Evolutionary conservation across 768 basidiomycete species (phyloP).

Genomic region (Lyophyllum semitale): DNA sequence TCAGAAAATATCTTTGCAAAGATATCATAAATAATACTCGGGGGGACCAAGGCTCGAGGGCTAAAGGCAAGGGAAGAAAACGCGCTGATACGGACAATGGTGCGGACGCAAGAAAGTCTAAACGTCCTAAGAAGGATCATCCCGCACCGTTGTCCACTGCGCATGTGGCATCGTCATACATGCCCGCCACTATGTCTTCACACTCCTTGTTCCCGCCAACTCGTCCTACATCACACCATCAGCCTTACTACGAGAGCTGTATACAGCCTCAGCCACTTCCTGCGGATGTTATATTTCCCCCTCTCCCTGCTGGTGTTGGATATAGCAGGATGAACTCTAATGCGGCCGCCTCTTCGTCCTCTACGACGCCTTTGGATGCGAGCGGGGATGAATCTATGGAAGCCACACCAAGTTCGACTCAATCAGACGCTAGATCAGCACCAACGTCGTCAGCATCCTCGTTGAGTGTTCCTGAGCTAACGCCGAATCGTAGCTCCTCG

Average conservation of each 20-base stretch:
- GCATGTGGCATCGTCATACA: constrained; percentile 22
- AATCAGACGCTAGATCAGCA: constrained; percentile 24
- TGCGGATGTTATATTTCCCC: constrained; percentile 74
- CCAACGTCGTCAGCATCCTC: constrained; percentile 41
- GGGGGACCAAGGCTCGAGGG: constrained; percentile 29
- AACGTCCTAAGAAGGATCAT: constrained; percentile 47
- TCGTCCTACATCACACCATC: constrained; percentile 64
- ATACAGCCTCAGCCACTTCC: constrained; percentile 47
- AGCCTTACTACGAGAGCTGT: constrained; percentile 72
- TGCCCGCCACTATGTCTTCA: constrained; percentile 27
- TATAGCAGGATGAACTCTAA: constrained; percentile 29
- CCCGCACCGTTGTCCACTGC: constrained; percentile 18
- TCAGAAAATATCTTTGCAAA: constrained; percentile 63
- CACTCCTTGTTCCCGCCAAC: constrained; percentile 52
- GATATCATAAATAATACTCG: constrained; percentile 43
- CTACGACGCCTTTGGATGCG: constrained; percentile 19
- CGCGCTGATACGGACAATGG: constrained; percentile 40
- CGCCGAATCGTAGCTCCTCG: constrained; percentile 63
- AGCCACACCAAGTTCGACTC: constrained; percentile 9
- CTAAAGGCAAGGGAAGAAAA: constrained; percentile 37
- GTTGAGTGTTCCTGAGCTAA: constrained; percentile 60
- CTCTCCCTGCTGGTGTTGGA: constrained; percentile 54
- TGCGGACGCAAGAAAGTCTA: constrained; percentile 42
- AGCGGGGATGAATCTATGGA: constrained; percentile 3
- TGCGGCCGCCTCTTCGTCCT: constrained; percentile 24